Conservation (phyloP, 345 rosid species). For the Hypericum androsaemum region DNA sequence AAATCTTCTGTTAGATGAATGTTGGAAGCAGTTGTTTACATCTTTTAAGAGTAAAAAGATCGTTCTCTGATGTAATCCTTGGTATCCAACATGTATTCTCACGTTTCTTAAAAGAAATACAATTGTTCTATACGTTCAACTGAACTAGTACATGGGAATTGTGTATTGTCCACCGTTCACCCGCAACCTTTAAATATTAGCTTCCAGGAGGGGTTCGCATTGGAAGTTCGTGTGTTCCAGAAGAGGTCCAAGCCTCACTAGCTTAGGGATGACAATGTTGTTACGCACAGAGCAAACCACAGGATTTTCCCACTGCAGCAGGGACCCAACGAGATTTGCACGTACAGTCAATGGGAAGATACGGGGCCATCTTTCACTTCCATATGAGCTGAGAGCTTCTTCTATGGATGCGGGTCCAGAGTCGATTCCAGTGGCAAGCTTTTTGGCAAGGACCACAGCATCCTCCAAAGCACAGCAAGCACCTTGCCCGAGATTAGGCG, state of each 20-base stretch:
- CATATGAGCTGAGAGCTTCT: constrained; percentile 54
- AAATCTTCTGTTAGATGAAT: no score
- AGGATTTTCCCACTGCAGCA: constrained; percentile 85
- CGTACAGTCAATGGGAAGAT: constrained; percentile 64
- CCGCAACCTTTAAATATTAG: constrained; percentile 14
- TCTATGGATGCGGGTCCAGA: constrained; percentile 36
- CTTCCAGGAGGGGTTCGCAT: constrained; percentile 41
- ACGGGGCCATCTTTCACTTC: constrained; percentile 63
- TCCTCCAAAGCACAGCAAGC: constrained; percentile 90
- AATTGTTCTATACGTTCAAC: no score
- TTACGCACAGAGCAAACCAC: constrained; percentile 55
- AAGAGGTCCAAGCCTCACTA: constrained; percentile 57
- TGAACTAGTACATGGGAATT: not conserved
- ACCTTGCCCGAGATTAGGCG: constrained; percentile 90
- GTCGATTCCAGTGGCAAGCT: constrained; percentile 44
- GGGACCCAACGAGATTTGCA: constrained; percentile 65
- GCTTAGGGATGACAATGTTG: constrained; percentile 55
- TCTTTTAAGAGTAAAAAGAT: no score
- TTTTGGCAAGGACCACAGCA: constrained; percentile 55
- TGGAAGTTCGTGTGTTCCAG: constrained; percentile 81
- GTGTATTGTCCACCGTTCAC: not conserved
- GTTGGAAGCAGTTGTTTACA: no score
- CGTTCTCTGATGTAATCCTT: no score
- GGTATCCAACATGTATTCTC: no score
- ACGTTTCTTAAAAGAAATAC: no score